Percentiles rank a stretch among this genome's conserved stretches.
Conservation (phyloP, 208 protist species). For the Trypanosomatidae sp. region DNA sequence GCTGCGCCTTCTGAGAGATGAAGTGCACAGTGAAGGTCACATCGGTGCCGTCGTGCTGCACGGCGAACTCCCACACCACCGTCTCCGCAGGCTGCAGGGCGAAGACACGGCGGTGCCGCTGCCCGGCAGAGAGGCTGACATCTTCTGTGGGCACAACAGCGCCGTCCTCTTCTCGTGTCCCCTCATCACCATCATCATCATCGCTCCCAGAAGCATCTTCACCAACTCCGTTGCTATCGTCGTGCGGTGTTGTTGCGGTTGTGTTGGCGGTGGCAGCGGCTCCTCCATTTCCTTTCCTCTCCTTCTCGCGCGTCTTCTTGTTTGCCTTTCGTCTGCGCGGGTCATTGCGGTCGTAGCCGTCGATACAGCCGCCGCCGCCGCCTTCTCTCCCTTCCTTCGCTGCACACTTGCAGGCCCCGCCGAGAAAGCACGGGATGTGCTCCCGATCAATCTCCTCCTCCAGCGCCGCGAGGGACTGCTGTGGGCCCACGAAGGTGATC, state of each 20-base stretch:
- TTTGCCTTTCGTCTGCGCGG: too few relatives aligned
- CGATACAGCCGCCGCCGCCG: slow-evolving; percentile 9
- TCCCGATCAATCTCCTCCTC: slow-evolving; percentile 34
- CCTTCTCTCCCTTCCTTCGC: too few relatives aligned
- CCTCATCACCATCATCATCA: too few relatives aligned
- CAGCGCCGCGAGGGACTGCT: slow-evolving; percentile 28
- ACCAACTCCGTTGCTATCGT: too few relatives aligned
- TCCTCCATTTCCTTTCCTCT: too few relatives aligned
- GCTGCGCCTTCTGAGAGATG: slow-evolving; percentile 3
- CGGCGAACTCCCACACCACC: slow-evolving; percentile 60
- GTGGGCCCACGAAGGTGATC: slow-evolving; percentile 37
- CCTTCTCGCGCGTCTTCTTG: neutral
- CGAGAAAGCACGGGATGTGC: slow-evolving; percentile 40
- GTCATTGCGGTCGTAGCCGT: too few relatives aligned
- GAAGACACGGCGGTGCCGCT: slow-evolving; percentile 28
- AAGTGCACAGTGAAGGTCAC: slow-evolving; percentile 45
- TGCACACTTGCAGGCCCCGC: slow-evolving; percentile 37
- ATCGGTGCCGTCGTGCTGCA: slow-evolving; percentile 16
- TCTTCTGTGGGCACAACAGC: too few relatives aligned
- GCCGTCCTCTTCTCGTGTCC: too few relatives aligned
- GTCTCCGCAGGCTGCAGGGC: slow-evolving; percentile 29
- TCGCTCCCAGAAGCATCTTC: too few relatives aligned
- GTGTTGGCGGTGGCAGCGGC: too few relatives aligned
- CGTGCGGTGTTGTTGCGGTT: too few relatives aligned
- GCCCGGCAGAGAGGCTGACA: slow-evolving; percentile 9